phyloP scores from a whole-genome alignment of 2,329 filamentous ascomycete genomes.

The Diaporthe ampelina region DNA sequence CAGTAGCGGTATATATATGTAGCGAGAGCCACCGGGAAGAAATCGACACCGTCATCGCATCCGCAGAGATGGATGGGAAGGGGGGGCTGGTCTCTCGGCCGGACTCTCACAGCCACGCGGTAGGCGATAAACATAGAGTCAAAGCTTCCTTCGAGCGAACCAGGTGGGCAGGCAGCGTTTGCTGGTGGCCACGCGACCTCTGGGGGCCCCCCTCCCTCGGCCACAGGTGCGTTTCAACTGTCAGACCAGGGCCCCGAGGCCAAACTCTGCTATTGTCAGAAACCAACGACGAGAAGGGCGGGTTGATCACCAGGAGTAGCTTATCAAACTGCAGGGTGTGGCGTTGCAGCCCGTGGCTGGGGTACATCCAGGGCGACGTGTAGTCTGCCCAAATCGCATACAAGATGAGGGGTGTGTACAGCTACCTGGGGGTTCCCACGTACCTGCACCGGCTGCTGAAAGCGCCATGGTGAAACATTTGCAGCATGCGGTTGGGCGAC shows the following conservation, averaged over 20 bases:
- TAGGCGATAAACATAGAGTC: constrained; percentile 34
- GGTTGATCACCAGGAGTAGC: constrained; percentile 10
- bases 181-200: constrained; percentile 11
- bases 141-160: constrained; percentile 31
- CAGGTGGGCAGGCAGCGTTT: background rate
- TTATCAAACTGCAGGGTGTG: constrained; percentile 15
- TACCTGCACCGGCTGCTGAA: constrained; percentile 16
- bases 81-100: constrained; percentile 8
- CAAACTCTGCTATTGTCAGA: constrained; percentile 20
- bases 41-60: background rate
- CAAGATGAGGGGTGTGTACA: constrained; percentile 11
- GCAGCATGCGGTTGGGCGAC: constrained; percentile 34
- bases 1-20: background rate
- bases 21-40: background rate
- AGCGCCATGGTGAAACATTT: constrained; percentile 38
- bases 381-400: constrained; percentile 6
- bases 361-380: constrained; percentile 1
- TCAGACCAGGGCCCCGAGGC: constrained; percentile 26
- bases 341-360: constrained; percentile 12
- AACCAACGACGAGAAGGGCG: constrained; percentile 2
- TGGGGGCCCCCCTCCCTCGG: background rate
- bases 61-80: background rate
- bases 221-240: constrained; percentile 32
- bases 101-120: constrained; percentile 26
- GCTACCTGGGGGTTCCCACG: background rate